Conservation (phyloP, 176 grass and related monocot species). For the Hordeum vulgare region MorexV3_pseudomolecules_assembly NC_058518.1:431996969-431997468, state of each 20-base stretch:
- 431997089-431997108: slow-evolving; percentile 89
- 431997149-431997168: slow-evolving; percentile 39
- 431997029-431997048: background rate
- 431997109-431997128: slow-evolving; percentile 82
- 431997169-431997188: slow-evolving; percentile 3
- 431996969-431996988: background rate
- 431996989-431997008: background rate
- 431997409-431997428: slow-evolving; percentile 99
- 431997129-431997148: slow-evolving; percentile 68
- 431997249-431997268: slow-evolving; percentile 57
- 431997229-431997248: slow-evolving; percentile 70
- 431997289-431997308: background rate
- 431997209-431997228: slow-evolving; percentile 73
- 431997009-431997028: slow-evolving; percentile 1
- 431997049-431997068: background rate
- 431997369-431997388: slow-evolving; percentile 99
- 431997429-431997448: slow-evolving; percentile 80
- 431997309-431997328: background rate
- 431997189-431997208: slow-evolving; percentile 9
- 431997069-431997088: slow-evolving; percentile 83
- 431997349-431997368: slow-evolving; percentile 4
- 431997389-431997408: slow-evolving; percentile 68
- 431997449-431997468: slow-evolving; percentile 26
- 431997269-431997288: slow-evolving; percentile 74
- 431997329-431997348: slow-evolving; percentile 5